These are phyloP conservation scores for Vitis rotundifolia DNA, from an alignment of 164 flowering plant species.

Conservation along the genomic window DNA sequence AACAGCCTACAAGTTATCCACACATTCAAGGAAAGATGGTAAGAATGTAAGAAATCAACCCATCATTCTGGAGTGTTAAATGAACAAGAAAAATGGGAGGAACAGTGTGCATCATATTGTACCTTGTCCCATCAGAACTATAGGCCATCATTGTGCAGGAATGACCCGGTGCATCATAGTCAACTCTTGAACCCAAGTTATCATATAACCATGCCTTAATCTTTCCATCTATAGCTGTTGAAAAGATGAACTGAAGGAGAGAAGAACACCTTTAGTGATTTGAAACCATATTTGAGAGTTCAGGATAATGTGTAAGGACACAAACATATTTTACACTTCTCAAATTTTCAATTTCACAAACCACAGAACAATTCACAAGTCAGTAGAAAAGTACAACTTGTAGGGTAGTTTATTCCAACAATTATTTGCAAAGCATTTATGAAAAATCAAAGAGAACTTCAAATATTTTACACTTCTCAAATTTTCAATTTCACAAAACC, in stretches of 20 bases:
- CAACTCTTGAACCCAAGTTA: conserved; percentile 33
- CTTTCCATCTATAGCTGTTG: conserved; percentile 31
- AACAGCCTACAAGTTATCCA: conserved; percentile 22
- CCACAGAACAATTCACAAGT: no score
- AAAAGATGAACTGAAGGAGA: conserved; percentile 26
- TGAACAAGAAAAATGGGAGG: not conserved
- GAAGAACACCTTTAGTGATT: not conserved
- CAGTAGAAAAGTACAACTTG: no score
- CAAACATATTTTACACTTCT: not conserved
- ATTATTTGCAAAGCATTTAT: no score
- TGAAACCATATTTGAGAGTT: not conserved
- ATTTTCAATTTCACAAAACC: no score
- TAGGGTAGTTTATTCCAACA: no score
- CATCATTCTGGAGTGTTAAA: not conserved
- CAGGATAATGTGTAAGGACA: not conserved
- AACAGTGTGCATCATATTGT: not conserved
- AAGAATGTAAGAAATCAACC: not conserved
- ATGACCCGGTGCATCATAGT: conserved; percentile 31
- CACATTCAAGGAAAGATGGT: not conserved
- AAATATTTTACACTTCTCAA: not conserved
- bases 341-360: no score
- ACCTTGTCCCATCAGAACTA: conserved; percentile 38
- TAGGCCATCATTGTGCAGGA: conserved; percentile 32
- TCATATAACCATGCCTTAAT: conserved; percentile 38
- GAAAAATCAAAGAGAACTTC: no score